Evolutionary conservation across 768 basidiomycete genomes (phyloP).

Genomic region (Russula compacta): DNA sequence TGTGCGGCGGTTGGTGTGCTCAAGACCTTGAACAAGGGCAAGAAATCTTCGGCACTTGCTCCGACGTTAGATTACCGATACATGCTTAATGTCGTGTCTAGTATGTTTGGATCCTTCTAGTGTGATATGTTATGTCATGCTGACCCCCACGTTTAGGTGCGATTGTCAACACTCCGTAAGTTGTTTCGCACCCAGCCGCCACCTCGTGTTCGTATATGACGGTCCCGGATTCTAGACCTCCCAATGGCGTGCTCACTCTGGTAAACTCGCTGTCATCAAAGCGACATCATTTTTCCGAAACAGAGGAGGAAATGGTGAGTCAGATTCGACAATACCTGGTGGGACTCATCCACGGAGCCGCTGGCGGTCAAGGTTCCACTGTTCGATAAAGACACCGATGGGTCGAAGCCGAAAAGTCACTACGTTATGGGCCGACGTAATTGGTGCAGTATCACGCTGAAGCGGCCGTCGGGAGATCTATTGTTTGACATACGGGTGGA

Average conservation of each 20-base stretch:
- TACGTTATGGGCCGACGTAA: conserved; percentile 85
- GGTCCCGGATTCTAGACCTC: conserved; percentile 35
- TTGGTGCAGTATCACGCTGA: conserved; percentile 68
- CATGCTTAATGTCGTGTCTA: conserved; percentile 85
- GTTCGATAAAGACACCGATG: conserved; percentile 71
- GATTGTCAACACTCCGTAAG: conserved; percentile 93
- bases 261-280: conserved; percentile 75
- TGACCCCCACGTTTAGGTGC: conserved; percentile 42
- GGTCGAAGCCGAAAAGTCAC: conserved; percentile 62
- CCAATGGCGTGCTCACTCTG: conserved; percentile 63
- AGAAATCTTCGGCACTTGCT: conserved; percentile 38
- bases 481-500: conserved; percentile 83
- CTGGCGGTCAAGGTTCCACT: conserved; percentile 54
- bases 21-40: conserved; percentile 51
- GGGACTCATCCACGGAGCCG: background rate
- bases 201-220: background rate
- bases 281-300: conserved; percentile 67
- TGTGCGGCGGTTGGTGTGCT: conserved; percentile 76
- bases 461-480: conserved; percentile 50
- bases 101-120: conserved; percentile 32
- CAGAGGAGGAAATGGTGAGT: conserved; percentile 80
- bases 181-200: conserved; percentile 15
- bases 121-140: background rate
- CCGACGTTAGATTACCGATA: conserved; percentile 67
- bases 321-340: background rate